Evolutionary conservation across 148 eudicot genomes (phyloP).

Genomic region (Beta vulgaris): DNA sequence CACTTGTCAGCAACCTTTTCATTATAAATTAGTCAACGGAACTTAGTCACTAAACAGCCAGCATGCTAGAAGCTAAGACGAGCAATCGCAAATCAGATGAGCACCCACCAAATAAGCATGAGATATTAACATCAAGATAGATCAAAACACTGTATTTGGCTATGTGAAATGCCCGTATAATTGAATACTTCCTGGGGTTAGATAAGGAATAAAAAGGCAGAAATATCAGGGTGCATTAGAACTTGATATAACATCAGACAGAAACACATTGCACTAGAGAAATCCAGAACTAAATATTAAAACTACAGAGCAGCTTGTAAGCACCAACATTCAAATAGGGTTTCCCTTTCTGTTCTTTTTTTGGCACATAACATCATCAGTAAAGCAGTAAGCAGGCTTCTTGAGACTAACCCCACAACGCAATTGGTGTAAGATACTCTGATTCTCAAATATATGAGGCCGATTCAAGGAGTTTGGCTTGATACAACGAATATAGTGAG

Average conservation of each 20-base stretch:
- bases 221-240: neutral
- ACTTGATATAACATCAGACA: neutral
- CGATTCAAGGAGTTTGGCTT: slow-evolving; percentile 89
- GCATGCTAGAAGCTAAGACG: too few species aligned
- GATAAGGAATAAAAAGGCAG: neutral
- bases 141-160: neutral
- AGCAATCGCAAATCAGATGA: too few species aligned
- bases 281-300: neutral
- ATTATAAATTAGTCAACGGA: too few species aligned
- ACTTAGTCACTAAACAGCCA: too few species aligned
- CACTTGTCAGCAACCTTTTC: too few species aligned
- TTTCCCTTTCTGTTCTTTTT: neutral
- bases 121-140: too few species aligned
- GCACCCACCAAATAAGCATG: too few species aligned
- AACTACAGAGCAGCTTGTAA: neutral
- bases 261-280: neutral
- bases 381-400: neutral
- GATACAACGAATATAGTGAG: slow-evolving; percentile 94
- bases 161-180: neutral
- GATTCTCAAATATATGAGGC: slow-evolving; percentile 80
- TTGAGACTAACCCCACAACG: slow-evolving; percentile 92
- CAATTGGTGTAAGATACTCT: slow-evolving; percentile 84
- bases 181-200: neutral
- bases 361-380: neutral
- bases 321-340: neutral